Base-by-base conservation (phyloP, 805 yeast species). In the Myxozyma kluyveri region DNA sequence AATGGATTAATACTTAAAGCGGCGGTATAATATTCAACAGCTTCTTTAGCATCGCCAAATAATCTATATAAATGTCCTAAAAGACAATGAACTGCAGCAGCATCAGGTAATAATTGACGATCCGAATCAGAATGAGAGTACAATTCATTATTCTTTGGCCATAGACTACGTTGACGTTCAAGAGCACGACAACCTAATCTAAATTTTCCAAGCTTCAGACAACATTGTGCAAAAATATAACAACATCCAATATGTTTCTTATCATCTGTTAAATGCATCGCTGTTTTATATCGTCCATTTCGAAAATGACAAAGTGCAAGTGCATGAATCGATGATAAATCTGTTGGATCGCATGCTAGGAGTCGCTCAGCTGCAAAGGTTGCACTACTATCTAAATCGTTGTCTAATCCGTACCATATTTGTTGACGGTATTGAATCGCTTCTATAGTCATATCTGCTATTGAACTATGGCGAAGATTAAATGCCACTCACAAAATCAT, bases 331-430 rank as follows among this genome's bases (percentile, higher is more conserved):
- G 90, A 77, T 48, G 83, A 87, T 4, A 77, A 66, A 56, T 80
- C 77, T 35, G 74, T 67, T n/a, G 74, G 72, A 42, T 75, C 75
- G 45, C 80, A 77, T 1, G 96, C 88, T 31, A 85, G 69, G 21
- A 88, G 72, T 58, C 95, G 74, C 66, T 93, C 98, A 17, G 89
- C 81, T 3, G 91, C 83, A 69, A 93, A 88, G 63, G 84, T 89
- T 1, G 98, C 97, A 24, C 90, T 85, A 12, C 74, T 70, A 41
- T 78, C 70, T 54, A 86, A 75, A 63, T 82, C 88, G 53, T 79
- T 78, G 61, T 88, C 95, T 36, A 88, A 67, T 10, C 84, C 78
- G 62, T 87, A 85, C 66, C 86, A 71, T n/a, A 85, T 75, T 1
- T 77, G 40, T 29, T 43, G 32, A 32, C 57, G 55, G 69, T 9